phyloP scores from a whole-genome alignment of 164 flowering plant genomes.

The Protea cynaroides region DNA sequence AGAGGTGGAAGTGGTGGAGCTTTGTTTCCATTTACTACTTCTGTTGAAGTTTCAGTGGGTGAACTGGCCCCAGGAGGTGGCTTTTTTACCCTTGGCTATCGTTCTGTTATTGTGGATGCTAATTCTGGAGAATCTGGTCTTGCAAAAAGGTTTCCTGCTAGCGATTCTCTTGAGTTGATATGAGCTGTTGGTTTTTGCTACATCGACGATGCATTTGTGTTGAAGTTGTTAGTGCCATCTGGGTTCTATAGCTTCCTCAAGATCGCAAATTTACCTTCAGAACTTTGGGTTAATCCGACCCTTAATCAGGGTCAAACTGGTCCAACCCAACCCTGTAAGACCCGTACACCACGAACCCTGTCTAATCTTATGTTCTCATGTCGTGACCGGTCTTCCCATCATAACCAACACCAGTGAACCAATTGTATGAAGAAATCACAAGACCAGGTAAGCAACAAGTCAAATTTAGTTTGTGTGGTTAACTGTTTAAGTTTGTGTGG shows the following conservation, averaged over 20 bases:
- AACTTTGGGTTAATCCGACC: slow-evolving; percentile 43
- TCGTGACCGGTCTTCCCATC: too few relatives aligned
- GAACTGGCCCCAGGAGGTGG: slow-evolving; percentile 39
- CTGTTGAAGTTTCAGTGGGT: slow-evolving; percentile 6
- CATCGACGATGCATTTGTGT: slow-evolving; percentile 9
- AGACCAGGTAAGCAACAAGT: too few relatives aligned
- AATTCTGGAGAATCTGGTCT: slow-evolving; percentile 17
- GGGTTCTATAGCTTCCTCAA: slow-evolving; percentile 51
- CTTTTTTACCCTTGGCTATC: slow-evolving; percentile 16
- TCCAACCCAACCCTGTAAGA: too few relatives aligned
- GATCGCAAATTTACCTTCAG: slow-evolving; percentile 43
- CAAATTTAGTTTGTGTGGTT: too few relatives aligned
- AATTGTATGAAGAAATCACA: too few relatives aligned
- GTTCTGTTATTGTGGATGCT: slow-evolving; percentile 16
- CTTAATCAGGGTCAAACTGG: too few relatives aligned
- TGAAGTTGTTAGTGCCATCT: slow-evolving; percentile 21
- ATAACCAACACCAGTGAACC: too few relatives aligned
- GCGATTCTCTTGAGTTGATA: slow-evolving; percentile 17
- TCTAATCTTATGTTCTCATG: too few relatives aligned
- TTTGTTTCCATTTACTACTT: slow-evolving; percentile 17
- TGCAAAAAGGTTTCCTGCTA: slow-evolving; percentile 7
- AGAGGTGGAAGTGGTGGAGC: slow-evolving; percentile 19
- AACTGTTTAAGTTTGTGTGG: too few relatives aligned
- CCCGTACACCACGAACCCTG: too few relatives aligned
- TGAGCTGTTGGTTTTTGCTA: slow-evolving; percentile 20